A percentile compares a stretch with the other conserved stretches of the same genome.
Conservation (phyloP, 257 asterid species). For the Solanum peruvianum region DNA sequence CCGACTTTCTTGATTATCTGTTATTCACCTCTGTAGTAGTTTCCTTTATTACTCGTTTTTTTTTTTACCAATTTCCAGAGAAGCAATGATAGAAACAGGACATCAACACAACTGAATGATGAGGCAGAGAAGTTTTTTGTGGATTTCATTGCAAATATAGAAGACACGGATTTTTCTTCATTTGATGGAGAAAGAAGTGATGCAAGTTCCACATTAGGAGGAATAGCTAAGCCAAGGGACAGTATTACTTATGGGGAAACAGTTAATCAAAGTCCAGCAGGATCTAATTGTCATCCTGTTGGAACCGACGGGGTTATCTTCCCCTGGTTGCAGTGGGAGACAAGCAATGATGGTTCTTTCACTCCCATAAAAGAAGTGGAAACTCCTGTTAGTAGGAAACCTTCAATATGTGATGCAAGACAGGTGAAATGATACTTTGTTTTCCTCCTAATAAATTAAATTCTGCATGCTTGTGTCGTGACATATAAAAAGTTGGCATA, state of each 20-base stretch:
- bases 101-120: constrained; percentile 44
- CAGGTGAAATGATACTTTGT: constrained; percentile 26
- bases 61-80: constrained; percentile 31
- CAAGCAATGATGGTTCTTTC: constrained; percentile 42
- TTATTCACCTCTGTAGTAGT: neutral
- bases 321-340: constrained; percentile 95
- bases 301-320: constrained; percentile 70
- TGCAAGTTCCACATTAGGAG: constrained; percentile 61
- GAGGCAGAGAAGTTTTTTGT: constrained; percentile 79
- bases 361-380: constrained; percentile 15
- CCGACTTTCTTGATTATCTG: neutral
- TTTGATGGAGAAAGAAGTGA: constrained; percentile 96
- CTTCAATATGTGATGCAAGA: constrained; percentile 29
- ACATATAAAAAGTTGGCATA: neutral
- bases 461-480: neutral
- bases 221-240: constrained; percentile 30
- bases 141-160: constrained; percentile 72
- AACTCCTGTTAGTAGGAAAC: constrained; percentile 38
- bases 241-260: constrained; percentile 13
- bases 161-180: constrained; percentile 87
- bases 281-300: constrained; percentile 22
- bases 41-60: neutral
- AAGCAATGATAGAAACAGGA: constrained; percentile 49
- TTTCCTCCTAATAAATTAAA: neutral
- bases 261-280: constrained; percentile 34